These are phyloP conservation scores for Acorus gramineus DNA, from an alignment of 106 monocot genomes.

Conservation along the genomic window DNA sequence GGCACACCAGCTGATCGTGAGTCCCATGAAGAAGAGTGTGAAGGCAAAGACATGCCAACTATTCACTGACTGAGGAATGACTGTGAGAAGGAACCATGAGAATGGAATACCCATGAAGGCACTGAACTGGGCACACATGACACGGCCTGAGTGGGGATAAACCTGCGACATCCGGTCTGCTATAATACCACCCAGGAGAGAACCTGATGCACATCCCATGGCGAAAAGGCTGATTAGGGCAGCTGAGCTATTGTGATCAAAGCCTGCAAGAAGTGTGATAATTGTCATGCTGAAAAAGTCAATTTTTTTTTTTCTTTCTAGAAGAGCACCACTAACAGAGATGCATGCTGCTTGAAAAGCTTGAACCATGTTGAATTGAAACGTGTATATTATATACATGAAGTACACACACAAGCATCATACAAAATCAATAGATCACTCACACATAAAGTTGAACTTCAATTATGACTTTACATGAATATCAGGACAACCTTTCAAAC, in stretches of 20 bases:
- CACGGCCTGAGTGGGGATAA: constrained; percentile 59
- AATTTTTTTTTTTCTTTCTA: background rate
- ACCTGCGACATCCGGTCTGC: constrained; percentile 51
- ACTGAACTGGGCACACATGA: constrained; percentile 95
- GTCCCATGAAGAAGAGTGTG: constrained; percentile 83
- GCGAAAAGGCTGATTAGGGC: constrained; percentile 77
- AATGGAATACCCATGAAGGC: constrained; percentile 93
- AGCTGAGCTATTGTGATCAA: constrained; percentile 71
- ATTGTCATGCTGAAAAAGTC: background rate
- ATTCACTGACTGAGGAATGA: constrained; percentile 50
- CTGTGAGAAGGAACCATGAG: constrained; percentile 61
- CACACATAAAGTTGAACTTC: too few relatives aligned
- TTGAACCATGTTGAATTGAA: too few relatives aligned
- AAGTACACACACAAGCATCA: too few relatives aligned
- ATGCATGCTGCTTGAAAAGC: too few relatives aligned
- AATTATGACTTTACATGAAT: too few relatives aligned
- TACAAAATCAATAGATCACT: too few relatives aligned
- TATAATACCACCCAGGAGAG: constrained; percentile 61
- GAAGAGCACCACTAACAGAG: too few relatives aligned
- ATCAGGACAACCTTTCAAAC: too few relatives aligned
- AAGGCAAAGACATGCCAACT: constrained; percentile 41
- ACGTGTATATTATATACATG: too few relatives aligned
- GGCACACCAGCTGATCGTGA: constrained; percentile 87
- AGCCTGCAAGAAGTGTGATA: constrained; percentile 32
- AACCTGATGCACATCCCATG: constrained; percentile 62